Base-by-base conservation (phyloP, 176 grass and related monocot genomes). In the Oryza glumipatula region DNA sequence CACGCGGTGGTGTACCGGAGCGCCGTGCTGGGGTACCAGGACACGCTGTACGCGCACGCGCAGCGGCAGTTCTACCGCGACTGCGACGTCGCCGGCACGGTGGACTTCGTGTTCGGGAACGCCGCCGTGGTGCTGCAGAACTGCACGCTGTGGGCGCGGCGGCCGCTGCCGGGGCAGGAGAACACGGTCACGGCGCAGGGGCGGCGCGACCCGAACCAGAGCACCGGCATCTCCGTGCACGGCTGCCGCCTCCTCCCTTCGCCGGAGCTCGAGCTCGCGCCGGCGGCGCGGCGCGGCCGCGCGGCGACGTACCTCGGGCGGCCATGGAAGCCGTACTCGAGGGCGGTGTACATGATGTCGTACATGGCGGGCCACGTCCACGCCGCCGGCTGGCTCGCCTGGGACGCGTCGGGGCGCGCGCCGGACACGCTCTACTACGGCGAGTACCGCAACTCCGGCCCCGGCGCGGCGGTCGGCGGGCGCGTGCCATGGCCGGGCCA, bases 381-480 rank as follows among this genome's bases (percentile, higher is more conserved):
- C 74, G 80, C 49, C 19, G 87, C 76, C 15, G 92, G 92, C 38
- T 94, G 89, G 92, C 89, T 94, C 0, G 84, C 86, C 51, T 94
- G 92, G 92, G 91, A 87, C 58, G 87, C 16, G 8, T 78, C 83
- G 11, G 65, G 52, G 11, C 86, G 82, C 78, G 92, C 67, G 0
- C 80, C 90, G 23, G 83, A 91, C 47, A 91, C 89, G 21, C n/a
- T 94, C 10, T 94, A 94, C 82, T 94, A 94, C 64, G 92, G 92
- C 5, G 92, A 94, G 92, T 94, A 94, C 86, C 79, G 56, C 79
- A 94, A 94, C 54, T 80, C 76, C 61, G 92, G 92, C 21, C 92
- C 88, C 1, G 83, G 92, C 23, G 88, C 88, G 39, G 80, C 56
- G 19, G 19, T 94, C 2, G 83, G 66, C 12, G 76, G 83, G 39